A percentile compares a stretch with the other conserved stretches of the same genome.
phyloP scores from a whole-genome alignment of 306 rosid genomes.

The Clitoria ternatea region DNA sequence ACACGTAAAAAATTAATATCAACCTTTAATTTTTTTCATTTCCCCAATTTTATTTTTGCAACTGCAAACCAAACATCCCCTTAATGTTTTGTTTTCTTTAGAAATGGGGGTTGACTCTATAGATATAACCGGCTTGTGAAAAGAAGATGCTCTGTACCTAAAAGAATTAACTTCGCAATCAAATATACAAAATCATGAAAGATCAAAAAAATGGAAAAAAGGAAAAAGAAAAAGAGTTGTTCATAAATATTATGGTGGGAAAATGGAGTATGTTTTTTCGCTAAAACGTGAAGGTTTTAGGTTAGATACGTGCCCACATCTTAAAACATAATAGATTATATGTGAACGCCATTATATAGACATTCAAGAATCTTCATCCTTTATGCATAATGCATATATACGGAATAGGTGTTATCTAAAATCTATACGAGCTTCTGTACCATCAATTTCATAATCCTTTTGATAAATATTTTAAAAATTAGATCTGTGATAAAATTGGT shows the following conservation, averaged over 20 bases:
- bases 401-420: neutral
- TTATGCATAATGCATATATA: neutral
- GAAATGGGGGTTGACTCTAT: too few species aligned
- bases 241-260: neutral
- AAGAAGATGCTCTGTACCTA: neutral
- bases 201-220: neutral
- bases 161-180: neutral
- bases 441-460: neutral
- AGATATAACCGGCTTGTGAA: neutral
- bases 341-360: constrained; percentile 13
- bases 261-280: constrained; percentile 9
- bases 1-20: too few species aligned
- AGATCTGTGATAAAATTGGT: too few species aligned
- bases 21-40: too few species aligned
- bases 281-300: constrained; percentile 15
- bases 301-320: constrained; percentile 19
- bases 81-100: too few species aligned
- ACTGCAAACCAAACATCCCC: too few species aligned
- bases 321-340: constrained; percentile 1
- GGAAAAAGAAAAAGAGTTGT: neutral
- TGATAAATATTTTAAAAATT: too few species aligned
- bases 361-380: constrained; percentile 16
- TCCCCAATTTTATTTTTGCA: too few species aligned
- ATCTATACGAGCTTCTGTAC: neutral
- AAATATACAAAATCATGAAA: neutral